These are phyloP conservation scores for Asterella californica DNA, from an alignment of 225 moss, liverwort and hornwort species.

Conservation along the genomic window DNA sequence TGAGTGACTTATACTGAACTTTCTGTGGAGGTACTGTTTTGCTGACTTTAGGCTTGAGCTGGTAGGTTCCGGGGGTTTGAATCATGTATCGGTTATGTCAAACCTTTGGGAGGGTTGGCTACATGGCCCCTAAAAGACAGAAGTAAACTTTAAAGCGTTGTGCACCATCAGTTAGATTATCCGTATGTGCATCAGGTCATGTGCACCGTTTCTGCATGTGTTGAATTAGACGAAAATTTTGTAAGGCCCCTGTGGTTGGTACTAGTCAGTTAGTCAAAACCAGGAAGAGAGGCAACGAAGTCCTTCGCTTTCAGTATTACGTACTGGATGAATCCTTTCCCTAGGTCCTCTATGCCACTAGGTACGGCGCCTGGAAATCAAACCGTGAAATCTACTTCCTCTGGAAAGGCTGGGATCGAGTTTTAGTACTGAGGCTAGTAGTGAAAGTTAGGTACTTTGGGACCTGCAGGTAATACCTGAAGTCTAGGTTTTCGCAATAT, in stretches of 20 bases:
- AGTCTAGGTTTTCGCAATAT: background rate
- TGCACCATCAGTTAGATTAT: slow-evolving; percentile 7
- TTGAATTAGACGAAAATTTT: slow-evolving; percentile 7
- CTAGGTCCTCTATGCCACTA: background rate
- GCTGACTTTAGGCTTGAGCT: slow-evolving; percentile 17
- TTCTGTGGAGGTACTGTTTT: slow-evolving; percentile 17
- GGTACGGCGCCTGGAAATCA: background rate
- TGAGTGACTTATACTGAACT: slow-evolving; percentile 12
- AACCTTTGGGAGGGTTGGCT: slow-evolving; percentile 3
- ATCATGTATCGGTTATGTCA: slow-evolving; percentile 21
- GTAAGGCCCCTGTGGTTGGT: background rate
- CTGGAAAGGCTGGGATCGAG: background rate
- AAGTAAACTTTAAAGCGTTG: slow-evolving; percentile 16
- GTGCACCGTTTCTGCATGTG: slow-evolving; percentile 14
- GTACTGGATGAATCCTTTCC: background rate
- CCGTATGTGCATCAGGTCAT: background rate
- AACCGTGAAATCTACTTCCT: background rate
- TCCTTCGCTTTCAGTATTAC: background rate
- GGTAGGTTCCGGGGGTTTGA: slow-evolving; percentile 23
- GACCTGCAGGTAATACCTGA: background rate
- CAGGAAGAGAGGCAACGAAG: background rate
- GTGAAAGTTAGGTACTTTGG: background rate
- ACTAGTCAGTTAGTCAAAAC: background rate
- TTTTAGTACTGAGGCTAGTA: no score
- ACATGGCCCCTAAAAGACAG: slow-evolving; percentile 7